A percentile compares a stretch with the other conserved stretches of the same genome.
phyloP scores from a whole-genome alignment of 2,329 filamentous ascomycete species.

The Tolypocladium ovalisporum region DNA sequence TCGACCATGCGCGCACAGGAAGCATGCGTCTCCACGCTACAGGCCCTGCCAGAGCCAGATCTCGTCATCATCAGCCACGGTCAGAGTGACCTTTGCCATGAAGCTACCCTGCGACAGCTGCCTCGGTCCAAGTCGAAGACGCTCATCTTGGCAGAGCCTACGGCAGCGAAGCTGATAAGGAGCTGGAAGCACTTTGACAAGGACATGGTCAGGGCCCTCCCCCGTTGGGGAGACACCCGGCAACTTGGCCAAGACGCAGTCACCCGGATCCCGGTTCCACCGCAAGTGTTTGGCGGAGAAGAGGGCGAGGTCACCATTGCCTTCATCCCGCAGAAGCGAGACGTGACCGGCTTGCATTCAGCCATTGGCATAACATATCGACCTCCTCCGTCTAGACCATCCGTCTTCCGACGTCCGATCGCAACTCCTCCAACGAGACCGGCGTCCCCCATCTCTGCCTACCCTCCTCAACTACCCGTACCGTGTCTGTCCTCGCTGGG shows the following conservation, averaged over 20 bases:
- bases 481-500: conserved; percentile 2
- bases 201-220: conserved; percentile 31
- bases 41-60: conserved; percentile 30
- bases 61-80: conserved; percentile 34
- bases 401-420: conserved; percentile 7
- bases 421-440: conserved; percentile 8
- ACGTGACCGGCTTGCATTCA: conserved; percentile 50
- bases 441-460: conserved; percentile 1
- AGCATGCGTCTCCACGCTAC: conserved; percentile 43
- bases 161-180: conserved; percentile 52
- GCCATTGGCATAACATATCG: conserved; percentile 64
- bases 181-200: conserved; percentile 59
- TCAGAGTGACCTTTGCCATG: conserved; percentile 58
- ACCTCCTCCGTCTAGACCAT: conserved; percentile 31
- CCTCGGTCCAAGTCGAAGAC: conserved; percentile 40
- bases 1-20: conserved; percentile 42
- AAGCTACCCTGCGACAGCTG: conserved; percentile 56
- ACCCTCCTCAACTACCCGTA: conserved; percentile 2
- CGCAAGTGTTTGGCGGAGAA: conserved; percentile 37
- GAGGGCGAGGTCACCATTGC: conserved; percentile 62
- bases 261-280: conserved; percentile 39
- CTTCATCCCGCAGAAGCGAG: conserved; percentile 49
- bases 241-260: conserved; percentile 20
- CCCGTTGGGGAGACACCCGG: conserved; percentile 33
- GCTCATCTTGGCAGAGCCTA: conserved; percentile 54